Conservation (phyloP, 169 alveolate genomes). For the Cystoisospora suis region DNA sequence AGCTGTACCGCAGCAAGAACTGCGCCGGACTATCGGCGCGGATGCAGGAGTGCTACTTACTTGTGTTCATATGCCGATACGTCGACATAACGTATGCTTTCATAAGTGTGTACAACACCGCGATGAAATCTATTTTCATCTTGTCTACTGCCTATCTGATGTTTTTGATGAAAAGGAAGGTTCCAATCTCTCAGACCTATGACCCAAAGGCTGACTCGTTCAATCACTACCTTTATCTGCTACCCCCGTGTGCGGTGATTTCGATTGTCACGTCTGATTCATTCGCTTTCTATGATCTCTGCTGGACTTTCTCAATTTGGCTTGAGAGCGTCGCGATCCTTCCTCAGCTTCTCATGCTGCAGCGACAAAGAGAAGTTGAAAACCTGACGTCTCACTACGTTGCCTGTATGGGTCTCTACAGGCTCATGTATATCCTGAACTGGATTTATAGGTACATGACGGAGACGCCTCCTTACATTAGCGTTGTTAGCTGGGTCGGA, state of each 20-base stretch:
- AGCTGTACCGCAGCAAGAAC: constrained; percentile 89
- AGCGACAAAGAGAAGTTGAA: constrained; percentile 92
- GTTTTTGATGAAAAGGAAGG: constrained; percentile 80
- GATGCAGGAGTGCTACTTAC: constrained; percentile 94
- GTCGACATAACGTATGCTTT: constrained; percentile 82
- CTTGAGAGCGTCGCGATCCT: constrained; percentile 95
- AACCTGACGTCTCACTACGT: constrained; percentile 94
- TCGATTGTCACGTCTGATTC: constrained; percentile 70
- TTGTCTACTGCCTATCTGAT: constrained; percentile 85
- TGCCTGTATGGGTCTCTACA: constrained; percentile 91
- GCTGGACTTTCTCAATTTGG: constrained; percentile 96
- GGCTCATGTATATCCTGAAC: constrained; percentile 91
- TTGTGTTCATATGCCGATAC: constrained; percentile 92
- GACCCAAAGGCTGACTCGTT: constrained; percentile 90
- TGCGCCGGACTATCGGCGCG: constrained; percentile 93
- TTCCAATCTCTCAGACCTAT: constrained; percentile 88
- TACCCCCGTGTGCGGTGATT: constrained; percentile 81
- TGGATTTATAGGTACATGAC: constrained; percentile 90
- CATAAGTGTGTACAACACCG: constrained; percentile 90
- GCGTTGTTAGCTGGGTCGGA: constrained; percentile 88
- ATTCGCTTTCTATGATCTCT: constrained; percentile 60
- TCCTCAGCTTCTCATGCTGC: constrained; percentile 93
- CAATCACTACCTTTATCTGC: constrained; percentile 86
- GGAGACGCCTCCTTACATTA: constrained; percentile 77
- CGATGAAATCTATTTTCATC: constrained; percentile 90